Evolutionary conservation across 129 eudicot species (phyloP).

Genomic region (Helianthus tuberosus): DNA sequence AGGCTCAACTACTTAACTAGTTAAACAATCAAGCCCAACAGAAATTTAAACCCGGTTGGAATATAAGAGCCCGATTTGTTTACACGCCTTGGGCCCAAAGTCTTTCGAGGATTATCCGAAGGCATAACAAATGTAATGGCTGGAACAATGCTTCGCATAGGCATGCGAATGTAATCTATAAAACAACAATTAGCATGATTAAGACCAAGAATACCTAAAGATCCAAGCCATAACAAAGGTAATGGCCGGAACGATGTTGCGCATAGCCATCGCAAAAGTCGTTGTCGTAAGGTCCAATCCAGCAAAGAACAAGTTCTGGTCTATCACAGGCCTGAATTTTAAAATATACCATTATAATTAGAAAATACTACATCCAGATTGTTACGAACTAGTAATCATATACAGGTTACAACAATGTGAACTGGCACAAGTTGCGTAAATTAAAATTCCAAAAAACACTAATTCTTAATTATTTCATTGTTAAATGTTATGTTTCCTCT

Average conservation of each 20-base stretch:
- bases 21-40: no score
- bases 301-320: slow-evolving; percentile 48
- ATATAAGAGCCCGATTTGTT: no score
- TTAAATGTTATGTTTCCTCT: background rate
- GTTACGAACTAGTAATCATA: background rate
- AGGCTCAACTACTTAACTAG: background rate
- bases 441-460: no score
- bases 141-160: no score
- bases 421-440: background rate
- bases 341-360: background rate
- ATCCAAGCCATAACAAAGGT: slow-evolving; percentile 53
- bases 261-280: slow-evolving; percentile 49
- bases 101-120: no score
- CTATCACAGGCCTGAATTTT: slow-evolving; percentile 54
- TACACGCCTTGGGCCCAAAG: no score
- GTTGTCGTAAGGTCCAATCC: slow-evolving; percentile 59
- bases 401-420: background rate
- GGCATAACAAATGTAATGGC: background rate
- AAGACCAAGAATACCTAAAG: slow-evolving; percentile 30
- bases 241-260: slow-evolving; percentile 58
- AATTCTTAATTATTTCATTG: no score
- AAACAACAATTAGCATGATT: no score
- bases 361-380: background rate
- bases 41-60: no score
- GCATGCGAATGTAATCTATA: no score